phyloP scores from a whole-genome alignment of 768 basidiomycete genomes.

The Kwoniella europaea region DNA sequence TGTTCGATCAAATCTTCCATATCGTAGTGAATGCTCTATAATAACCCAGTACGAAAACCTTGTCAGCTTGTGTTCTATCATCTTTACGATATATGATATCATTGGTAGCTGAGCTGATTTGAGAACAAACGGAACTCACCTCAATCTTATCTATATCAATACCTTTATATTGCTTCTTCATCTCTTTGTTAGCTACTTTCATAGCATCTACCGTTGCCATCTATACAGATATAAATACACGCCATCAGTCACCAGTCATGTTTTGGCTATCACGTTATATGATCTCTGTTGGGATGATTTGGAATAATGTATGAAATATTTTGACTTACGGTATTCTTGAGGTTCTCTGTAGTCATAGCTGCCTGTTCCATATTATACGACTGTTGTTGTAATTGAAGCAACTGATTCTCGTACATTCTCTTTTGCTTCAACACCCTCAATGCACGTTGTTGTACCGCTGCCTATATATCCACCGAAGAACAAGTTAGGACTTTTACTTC shows the following conservation, averaged over 20 bases:
- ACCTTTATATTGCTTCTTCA: conserved; percentile 95
- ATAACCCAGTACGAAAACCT: too few relatives aligned
- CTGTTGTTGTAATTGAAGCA: conserved; percentile 88
- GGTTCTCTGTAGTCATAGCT: conserved; percentile 92
- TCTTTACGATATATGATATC: not conserved
- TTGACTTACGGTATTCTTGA: conserved; percentile 74
- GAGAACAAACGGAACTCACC: conserved; percentile 61
- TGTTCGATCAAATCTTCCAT: conserved; percentile 98
- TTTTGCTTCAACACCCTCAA: conserved; percentile 91
- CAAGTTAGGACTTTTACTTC: too few relatives aligned
- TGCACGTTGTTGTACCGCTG: conserved; percentile 91
- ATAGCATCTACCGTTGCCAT: conserved; percentile 99
- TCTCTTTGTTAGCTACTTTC: conserved; percentile 92
- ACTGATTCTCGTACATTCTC: conserved; percentile 83
- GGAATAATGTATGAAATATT: too few relatives aligned
- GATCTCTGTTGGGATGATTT: too few relatives aligned
- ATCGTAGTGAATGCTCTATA: conserved; percentile 91
- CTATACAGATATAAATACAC: conserved; percentile 19
- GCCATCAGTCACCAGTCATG: too few relatives aligned
- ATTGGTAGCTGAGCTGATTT: not conserved
- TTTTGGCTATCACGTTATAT: too few relatives aligned
- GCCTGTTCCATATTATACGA: conserved; percentile 99
- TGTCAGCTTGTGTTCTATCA: not conserved
- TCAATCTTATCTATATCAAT: conserved; percentile 98
- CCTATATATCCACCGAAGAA: too few relatives aligned